Evolutionary conservation across 495 filamentous ascomycete species (phyloP), one percentile per base, ranked within the genome.

Genomic region (Daldinia decipiens): DNA sequence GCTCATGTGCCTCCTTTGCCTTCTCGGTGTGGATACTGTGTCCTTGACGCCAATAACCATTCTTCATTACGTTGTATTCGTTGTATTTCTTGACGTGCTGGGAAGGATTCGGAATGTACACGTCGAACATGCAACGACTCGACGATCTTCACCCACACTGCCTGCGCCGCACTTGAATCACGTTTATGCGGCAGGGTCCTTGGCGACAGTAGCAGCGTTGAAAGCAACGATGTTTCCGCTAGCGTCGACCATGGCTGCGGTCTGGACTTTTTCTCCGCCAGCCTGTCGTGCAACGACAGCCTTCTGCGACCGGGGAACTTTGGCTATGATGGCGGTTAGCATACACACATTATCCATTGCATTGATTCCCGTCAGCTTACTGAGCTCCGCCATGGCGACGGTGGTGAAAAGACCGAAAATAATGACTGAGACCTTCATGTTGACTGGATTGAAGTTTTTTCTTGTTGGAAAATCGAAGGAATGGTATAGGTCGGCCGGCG

Each of bases 391-490:
- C 74, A 82, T 69, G 68, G 80, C 82, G 73, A 82, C 58, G 73
- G 83, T 75, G 61, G 76, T 71, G 75, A 82, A 79, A 63, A 86
- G 74, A 57, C 83, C 77, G 75, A 86, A 65, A 66, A 86, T 57
- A 72, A 79, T 65, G 68, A 82, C 26, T 29, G 80, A 78, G 79
- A 82, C 82, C 82, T 87, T 83, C 85, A 87, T 87, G 68, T 79
- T 85, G 81, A 78, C 76, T 73, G 71, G 59, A 72, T 68, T 36
- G 59, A 66, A 60, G 55, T 62, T 56, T 65, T 34, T 59, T n/a
- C n/a, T n/a, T n/a, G n/a, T n/a, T 55, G 39, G 21, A 27, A 51
- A 12, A 59, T 56, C 67, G 57, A 61, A 72, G 50, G 70, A 74
- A 67, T 52, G 70, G 71, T 72, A 71, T 76, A 78, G 75, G 82